Evolutionary conservation across 208 protist species (phyloP), one percentile per base, ranked within the genome.

Genomic region (Crithidia acanthocephali): DNA sequence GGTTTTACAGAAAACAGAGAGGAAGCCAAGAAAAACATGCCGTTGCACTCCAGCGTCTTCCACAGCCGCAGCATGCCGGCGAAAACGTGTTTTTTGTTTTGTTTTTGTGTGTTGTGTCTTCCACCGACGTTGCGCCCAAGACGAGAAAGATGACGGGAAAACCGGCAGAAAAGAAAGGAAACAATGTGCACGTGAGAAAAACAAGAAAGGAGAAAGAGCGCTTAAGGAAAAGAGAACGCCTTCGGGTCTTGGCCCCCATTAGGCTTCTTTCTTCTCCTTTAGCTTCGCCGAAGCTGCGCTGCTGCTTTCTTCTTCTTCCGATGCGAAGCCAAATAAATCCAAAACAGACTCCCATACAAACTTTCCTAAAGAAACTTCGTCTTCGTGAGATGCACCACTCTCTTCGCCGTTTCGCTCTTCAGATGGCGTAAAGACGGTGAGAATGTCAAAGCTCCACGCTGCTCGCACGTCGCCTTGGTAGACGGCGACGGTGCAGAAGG

Each of bases 381-480:
- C 57, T 18, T 82, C 63, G 51, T 70, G 42, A 25, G 61, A 28
- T 33, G 53, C 28, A 2, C 69, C 33, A 8, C 25, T 55, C n/a
- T 63, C 52, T 18, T 57, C 58, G 2, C 30, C 6, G 25, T 2
- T 50, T 30, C 27, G 52, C 7, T 68, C 63, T 25, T 66, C 58
- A n/a, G 79, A 48, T 16, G 61, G 27, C 16, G 32, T 48, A 42
- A 79, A 81, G 25, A 78, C 71, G 20, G 40, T 59, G 16, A 79
- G 53, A 33, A 74, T 59, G 57, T 86, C 81, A 62, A 87, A 94
- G n/a, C 35, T 64, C 64, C 74, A 88, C 44, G 80, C 84, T 10
- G 71, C 73, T n/a, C 63, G 86, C 22, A 90, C 59, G 57, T 97
- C 93, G 20, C 90, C 90, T 23, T 90, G 76, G 45, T 87, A 72